Percentiles rank a stretch among this genome's conserved stretches.
These are phyloP conservation scores for Adansonia grandidieri DNA, from an alignment of 441 rosid species.

Conservation along the genomic window DNA sequence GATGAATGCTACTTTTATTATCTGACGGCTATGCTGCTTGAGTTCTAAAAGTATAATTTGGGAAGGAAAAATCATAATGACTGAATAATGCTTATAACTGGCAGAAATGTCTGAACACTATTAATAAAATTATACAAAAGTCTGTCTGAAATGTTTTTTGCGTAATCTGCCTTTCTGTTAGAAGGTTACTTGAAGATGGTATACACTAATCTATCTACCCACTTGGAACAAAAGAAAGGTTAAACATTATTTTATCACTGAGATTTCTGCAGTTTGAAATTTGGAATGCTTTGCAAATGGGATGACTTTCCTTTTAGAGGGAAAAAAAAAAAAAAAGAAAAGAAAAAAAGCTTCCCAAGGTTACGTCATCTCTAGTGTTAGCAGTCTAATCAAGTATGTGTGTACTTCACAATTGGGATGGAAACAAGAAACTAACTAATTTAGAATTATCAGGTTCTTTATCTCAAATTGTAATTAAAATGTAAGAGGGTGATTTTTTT, in stretches of 20 bases:
- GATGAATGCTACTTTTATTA: not conserved
- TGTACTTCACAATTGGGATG: not conserved
- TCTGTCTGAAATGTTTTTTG: not conserved
- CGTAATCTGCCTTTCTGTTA: not conserved
- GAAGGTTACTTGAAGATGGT: not conserved
- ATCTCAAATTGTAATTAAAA: slow-evolving; percentile 14
- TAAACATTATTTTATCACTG: slow-evolving; percentile 6
- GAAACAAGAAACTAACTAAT: not conserved
- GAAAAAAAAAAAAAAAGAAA: not conserved
- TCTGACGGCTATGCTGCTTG: not conserved
- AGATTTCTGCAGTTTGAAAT: not conserved
- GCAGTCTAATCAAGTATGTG: not conserved
- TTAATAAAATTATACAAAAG: not conserved
- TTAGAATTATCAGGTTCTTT: not conserved
- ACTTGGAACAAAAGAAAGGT: not conserved
- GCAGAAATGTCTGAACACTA: not conserved
- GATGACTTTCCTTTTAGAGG: not conserved
- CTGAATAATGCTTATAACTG: slow-evolving; percentile 1
- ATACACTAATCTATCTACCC: not conserved
- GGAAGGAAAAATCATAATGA: not conserved
- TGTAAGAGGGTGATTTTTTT: not conserved
- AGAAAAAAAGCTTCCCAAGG: not conserved
- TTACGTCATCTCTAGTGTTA: not conserved
- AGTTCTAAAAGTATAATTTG: not conserved
- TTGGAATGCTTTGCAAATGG: not conserved